Evolutionary conservation across 495 filamentous ascomycete genomes (phyloP), one percentile per base, ranked within the genome.

Genomic region (Cercophora samala): DNA sequence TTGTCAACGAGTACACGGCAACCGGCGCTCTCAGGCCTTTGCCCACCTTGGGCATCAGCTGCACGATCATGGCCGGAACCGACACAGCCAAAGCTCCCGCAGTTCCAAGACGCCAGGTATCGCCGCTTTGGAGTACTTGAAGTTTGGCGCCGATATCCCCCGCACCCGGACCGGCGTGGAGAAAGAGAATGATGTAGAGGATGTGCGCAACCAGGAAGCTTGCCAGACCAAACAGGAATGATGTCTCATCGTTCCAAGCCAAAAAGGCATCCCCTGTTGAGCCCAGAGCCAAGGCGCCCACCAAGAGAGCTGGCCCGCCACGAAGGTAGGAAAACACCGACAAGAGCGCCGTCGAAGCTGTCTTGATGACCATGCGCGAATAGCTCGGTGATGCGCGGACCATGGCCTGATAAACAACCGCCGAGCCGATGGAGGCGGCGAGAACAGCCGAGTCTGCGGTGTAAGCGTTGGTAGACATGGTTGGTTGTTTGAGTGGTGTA

Each of bases 1-100:
- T 84, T 0, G 80, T 78, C 58, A 79, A 71, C 13, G 83, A 79
- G 53, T 85, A 88, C 5, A 87, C 70, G 0, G 80, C 72, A 23
- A 88, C 79, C 1, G 85, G 81, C 0, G 79, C 68, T 0, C 84
- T 80, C 8, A 85, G 80, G n/a, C 78, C 76, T 0, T 74, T 72
- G 9, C 46, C 63, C 1, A 75, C 63, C 18, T 63, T 56, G 8
- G 74, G 74, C 53, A 73, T 6, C 61, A 76, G 56, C 22, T 46
- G 26, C 15, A 19, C 37, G 24, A 75, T 56, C 70, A 73, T 69
- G 5, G 25, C 53, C 0, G 70, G 66, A 1, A 64, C 61, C 25
- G 67, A 9, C 0, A 63, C 5, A 0, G 26, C 22, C 29, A 75
- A 42, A 13, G 17, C 60, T 0, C 58, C 62, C 2, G 72, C 67